Evolutionary conservation across 164 flowering plant genomes (phyloP), one percentile per base, ranked within the genome.

Genomic region (Aristolochia contorta): DNA sequence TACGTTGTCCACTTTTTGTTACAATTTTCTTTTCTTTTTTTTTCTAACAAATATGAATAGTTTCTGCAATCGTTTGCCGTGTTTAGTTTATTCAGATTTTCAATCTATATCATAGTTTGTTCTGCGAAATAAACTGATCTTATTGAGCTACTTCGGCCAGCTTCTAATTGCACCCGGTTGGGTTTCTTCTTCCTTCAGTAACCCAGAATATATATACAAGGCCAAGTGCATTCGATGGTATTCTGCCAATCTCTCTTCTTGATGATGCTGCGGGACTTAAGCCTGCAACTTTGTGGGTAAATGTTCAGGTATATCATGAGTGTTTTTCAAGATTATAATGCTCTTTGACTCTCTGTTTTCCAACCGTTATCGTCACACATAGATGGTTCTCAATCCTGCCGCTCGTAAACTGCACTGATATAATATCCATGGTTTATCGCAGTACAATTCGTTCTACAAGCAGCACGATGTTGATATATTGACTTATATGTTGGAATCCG

Each of bases 281-380:
- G 57, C 77, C 80, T 2, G 58, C 75, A 1, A 57, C 32, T 13
- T 49, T 87, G n/a, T 91, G 98, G 98, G 30, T 89, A 54, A 85
- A 81, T 71, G 87, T 86, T 58, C 79, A 79, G 89, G 96, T 86
- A 27, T 47, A 27, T 27, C n/a, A n/a, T n/a, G n/a, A n/a, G n/a
- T n/a, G n/a, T n/a, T n/a, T n/a, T n/a, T n/a, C n/a, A n/a, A n/a
- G n/a, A n/a, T n/a, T n/a, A n/a, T n/a, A n/a, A n/a, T n/a, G n/a
- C n/a, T n/a, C n/a, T n/a, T n/a, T n/a, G 5, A 5, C 8, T 10
- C 30, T 15, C 23, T 22, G 30, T 22, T 53, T 53, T 27, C 16
- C 27, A 23, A 14, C 16, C 1, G 23, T 14, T 53, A 27, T 24
- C 15, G 8, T 22, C 16, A 12, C 30, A 3, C 23, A 21, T 22